A percentile compares a stretch with the other conserved stretches of the same genome.
Conservation (phyloP, 495 filamentous ascomycete species). For the Thermochaetoides thermophila region DNA sequence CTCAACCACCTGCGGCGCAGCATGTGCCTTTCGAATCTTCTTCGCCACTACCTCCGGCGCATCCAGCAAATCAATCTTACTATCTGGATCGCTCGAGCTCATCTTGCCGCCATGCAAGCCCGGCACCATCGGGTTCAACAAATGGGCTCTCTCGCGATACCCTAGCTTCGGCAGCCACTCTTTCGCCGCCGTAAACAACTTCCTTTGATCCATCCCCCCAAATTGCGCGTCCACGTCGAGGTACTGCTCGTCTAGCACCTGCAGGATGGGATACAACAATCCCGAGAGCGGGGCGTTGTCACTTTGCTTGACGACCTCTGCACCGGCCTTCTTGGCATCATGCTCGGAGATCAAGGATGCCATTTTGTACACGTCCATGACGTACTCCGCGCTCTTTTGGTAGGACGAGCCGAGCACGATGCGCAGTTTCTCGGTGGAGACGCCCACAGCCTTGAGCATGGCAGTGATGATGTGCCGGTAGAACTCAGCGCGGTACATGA, state of each 20-base stretch:
- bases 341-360: constrained; percentile 40
- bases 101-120: constrained; percentile 75
- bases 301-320: constrained; percentile 86
- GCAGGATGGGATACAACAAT: constrained; percentile 77
- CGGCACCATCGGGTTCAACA: constrained; percentile 85
- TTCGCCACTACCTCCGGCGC: constrained; percentile 49
- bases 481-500: constrained; percentile 59
- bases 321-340: constrained; percentile 74
- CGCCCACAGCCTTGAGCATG: constrained; percentile 53
- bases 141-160: constrained; percentile 63
- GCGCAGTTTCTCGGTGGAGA: constrained; percentile 59
- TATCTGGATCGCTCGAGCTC: constrained; percentile 47
- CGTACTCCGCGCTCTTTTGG: constrained; percentile 55
- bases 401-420: constrained; percentile 80
- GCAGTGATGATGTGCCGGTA: constrained; percentile 53
- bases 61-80: constrained; percentile 88
- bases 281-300: constrained; percentile 59
- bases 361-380: constrained; percentile 58
- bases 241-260: constrained; percentile 84
- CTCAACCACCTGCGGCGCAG: constrained; percentile 58
- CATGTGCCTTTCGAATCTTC: constrained; percentile 74
- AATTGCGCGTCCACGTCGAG: constrained; percentile 72
- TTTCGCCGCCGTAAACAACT: constrained; percentile 71
- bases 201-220: constrained; percentile 74
- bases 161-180: constrained; percentile 59